Percentiles rank a stretch among this genome's conserved stretches.
These are phyloP conservation scores for Ogataea nitratoaversa DNA, from an alignment of 805 yeast genomes.

Conservation along the genomic window DNA sequence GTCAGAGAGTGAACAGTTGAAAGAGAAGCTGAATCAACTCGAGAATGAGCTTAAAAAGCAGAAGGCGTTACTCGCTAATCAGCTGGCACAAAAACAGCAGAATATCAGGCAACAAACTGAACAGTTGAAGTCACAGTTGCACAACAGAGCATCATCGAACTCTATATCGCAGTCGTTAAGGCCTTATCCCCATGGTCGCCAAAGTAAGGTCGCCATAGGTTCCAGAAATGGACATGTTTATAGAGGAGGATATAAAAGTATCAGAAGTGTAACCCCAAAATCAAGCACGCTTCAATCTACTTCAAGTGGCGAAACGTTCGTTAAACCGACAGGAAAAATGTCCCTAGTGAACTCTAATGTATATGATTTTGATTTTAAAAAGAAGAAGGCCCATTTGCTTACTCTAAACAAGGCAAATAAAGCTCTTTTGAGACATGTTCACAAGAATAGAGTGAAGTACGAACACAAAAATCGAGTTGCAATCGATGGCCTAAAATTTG, in stretches of 20 bases:
- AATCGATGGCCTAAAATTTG: slow-evolving; percentile 41
- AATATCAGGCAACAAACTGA: slow-evolving; percentile 8
- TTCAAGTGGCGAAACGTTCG: slow-evolving; percentile 1
- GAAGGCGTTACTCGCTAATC: slow-evolving; percentile 9
- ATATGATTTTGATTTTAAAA: slow-evolving; percentile 30
- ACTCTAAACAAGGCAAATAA: slow-evolving; percentile 13
- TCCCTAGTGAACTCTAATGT: slow-evolving; percentile 35
- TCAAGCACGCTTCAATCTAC: too few relatives aligned
- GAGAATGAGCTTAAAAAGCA: slow-evolving; percentile 18
- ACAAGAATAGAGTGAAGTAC: slow-evolving; percentile 33
- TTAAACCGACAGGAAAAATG: slow-evolving; percentile 32
- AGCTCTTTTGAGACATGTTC: slow-evolving; percentile 14
- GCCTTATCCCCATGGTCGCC: slow-evolving; percentile 3
- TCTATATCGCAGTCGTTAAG: slow-evolving; percentile 1
- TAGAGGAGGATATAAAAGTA: slow-evolving; percentile 21
- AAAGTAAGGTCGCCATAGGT: not conserved
- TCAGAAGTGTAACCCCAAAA: not conserved
- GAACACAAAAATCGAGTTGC: slow-evolving; percentile 43
- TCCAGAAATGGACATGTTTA: slow-evolving; percentile 6
- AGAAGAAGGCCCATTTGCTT: slow-evolving; percentile 20
- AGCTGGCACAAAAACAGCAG: slow-evolving; percentile 14
- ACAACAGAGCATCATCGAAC: not conserved
- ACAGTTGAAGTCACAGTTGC: slow-evolving; percentile 1
- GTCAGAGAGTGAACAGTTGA: slow-evolving; percentile 18
- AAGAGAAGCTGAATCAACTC: slow-evolving; percentile 16